Conservation (phyloP, 768 basidiomycete genomes). For the Russula virescens region DNA sequence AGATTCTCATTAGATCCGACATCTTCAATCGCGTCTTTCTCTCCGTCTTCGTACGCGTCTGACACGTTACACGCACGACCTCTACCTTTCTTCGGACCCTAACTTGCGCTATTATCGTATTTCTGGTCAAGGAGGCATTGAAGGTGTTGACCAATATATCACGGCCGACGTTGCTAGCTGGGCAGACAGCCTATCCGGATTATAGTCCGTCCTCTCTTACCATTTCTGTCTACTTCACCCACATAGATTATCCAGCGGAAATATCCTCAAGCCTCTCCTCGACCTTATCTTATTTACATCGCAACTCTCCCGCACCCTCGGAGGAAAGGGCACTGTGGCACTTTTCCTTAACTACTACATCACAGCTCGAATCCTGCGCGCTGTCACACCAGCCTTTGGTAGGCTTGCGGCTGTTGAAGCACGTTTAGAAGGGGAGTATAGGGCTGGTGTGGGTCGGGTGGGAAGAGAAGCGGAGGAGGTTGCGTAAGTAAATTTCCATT, state of each 20-base stretch:
- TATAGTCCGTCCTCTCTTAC: conserved; percentile 62
- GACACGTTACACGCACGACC: conserved; percentile 85
- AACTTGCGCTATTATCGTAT: conserved; percentile 64
- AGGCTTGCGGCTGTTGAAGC: conserved; percentile 84
- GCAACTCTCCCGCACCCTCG: conserved; percentile 82
- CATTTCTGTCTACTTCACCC: background rate
- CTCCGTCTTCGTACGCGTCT: conserved; percentile 78
- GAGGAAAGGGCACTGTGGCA: conserved; percentile 73
- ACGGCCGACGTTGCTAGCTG: conserved; percentile 90
- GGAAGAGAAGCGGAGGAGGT: conserved; percentile 90
- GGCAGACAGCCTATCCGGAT: conserved; percentile 74
- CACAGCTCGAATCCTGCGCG: conserved; percentile 76
- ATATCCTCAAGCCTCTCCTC: conserved; percentile 86
- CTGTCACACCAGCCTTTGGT: conserved; percentile 91
- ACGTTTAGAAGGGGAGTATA: conserved; percentile 83
- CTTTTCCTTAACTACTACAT: conserved; percentile 80
- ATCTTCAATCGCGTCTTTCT: conserved; percentile 82
- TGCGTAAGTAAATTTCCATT: conserved; percentile 48
- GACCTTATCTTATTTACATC: conserved; percentile 90
- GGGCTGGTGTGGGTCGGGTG: conserved; percentile 78
- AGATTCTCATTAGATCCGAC: conserved; percentile 55
- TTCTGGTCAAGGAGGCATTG: conserved; percentile 34
- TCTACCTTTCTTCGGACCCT: conserved; percentile 77
- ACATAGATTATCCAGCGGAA: conserved; percentile 52
- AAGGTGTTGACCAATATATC: conserved; percentile 86